A percentile compares a stretch with the other conserved stretches of the same genome.
Evolutionary conservation across 441 rosid genomes (phyloP).

Genomic region (Jatropha multifida): DNA sequence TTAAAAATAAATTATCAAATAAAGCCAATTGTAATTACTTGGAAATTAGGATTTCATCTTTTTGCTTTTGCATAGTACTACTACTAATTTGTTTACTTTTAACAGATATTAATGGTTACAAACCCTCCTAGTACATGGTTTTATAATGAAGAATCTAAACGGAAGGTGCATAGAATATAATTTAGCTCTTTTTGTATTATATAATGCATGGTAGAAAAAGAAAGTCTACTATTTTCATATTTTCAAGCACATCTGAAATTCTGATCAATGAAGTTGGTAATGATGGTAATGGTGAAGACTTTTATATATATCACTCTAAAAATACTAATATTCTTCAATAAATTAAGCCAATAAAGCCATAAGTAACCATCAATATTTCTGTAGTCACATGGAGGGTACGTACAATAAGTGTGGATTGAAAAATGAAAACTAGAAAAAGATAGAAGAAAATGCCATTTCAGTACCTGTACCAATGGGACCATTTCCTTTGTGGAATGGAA

Average conservation of each 20-base stretch:
- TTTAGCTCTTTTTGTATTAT: too few relatives aligned
- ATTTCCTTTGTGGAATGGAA: not conserved
- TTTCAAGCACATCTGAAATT: too few relatives aligned
- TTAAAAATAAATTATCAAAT: not conserved
- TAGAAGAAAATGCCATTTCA: not conserved
- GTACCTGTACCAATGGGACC: slow-evolving; percentile 7
- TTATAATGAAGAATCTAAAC: slow-evolving; percentile 6
- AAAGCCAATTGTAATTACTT: slow-evolving; percentile 13
- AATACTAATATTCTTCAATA: too few relatives aligned
- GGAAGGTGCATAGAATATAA: too few relatives aligned
- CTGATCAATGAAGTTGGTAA: not conserved
- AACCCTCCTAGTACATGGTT: not conserved
- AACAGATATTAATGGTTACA: not conserved
- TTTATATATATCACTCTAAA: too few relatives aligned
- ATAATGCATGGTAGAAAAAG: too few relatives aligned
- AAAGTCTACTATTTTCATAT: too few relatives aligned
- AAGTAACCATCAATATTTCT: not conserved
- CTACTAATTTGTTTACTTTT: not conserved
- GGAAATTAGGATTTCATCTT: slow-evolving; percentile 4
- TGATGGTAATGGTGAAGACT: not conserved
- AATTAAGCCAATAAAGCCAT: not conserved
- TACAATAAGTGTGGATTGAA: not conserved
- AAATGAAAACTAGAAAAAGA: not conserved
- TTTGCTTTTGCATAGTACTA: not conserved
- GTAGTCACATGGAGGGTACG: slow-evolving; percentile 14